Evolutionary conservation across 2,329 filamentous ascomycete species (phyloP), one percentile per base, ranked within the genome.

Genomic region (Fusarium sororula): DNA sequence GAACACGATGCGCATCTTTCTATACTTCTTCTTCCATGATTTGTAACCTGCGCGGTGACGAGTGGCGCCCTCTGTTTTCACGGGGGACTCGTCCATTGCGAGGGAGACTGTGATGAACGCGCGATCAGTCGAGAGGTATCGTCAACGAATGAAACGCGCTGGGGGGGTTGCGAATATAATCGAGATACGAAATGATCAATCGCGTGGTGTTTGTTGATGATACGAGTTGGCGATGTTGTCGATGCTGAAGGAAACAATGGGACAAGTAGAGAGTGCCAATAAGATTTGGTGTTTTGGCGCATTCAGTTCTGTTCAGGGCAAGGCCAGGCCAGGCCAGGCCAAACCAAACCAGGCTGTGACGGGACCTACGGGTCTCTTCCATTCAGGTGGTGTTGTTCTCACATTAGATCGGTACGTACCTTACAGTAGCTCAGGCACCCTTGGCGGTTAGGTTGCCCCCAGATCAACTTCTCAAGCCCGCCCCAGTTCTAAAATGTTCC

Each of bases 11-110:
- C 93, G 92, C 91, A 96, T 94, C 88, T 97, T 97, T 78, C 93
- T 92, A 83, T 97, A 99, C 87, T 99, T 99, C 85, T 98, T 97
- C 89, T 94, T 94, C 87, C 88, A 92, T 50, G 90, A 92, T 79
- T 90, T 92, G 82, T 92, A 90, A 85, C 88, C 78, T 84, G 86
- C 82, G 85, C 77, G 79, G 75, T 77, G 81, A 54, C 79, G 78
- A 55, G 79, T 77, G 87, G 85, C 66, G 50, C 85, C 85, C 68
- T 87, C 85, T 73, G 81, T 80, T 74, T 87, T 86, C 73, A 84
- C 76, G 69, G 81, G 77, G 44, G 79, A 74, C 12, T 80, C 82
- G 65, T 80, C 81, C 81, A 82, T 83, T 61, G 69, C 63, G 68
- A 55, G 63, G 60, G 66, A 58, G 47, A 53, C 38, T 62, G 59